phyloP scores from a whole-genome alignment of 352 stramenopile genomes.

The Blastocystis sp. region DNA sequence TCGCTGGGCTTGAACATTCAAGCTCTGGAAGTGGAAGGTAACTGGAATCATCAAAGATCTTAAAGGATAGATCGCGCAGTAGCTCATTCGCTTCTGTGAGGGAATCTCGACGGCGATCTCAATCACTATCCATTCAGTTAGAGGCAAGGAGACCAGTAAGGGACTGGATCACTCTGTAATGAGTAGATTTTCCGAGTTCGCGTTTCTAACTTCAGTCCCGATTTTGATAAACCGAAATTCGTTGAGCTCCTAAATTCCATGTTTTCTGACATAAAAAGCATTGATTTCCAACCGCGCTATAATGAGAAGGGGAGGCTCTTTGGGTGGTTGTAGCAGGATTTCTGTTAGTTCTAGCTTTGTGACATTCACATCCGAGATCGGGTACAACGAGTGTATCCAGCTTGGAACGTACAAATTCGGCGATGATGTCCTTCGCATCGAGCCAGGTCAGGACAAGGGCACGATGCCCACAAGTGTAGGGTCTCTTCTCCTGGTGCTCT shows the following conservation, averaged over 20 bases:
- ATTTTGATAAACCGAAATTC: slow-evolving; percentile 41
- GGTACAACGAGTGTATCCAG: background rate
- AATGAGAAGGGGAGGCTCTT: slow-evolving; percentile 50
- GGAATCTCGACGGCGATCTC: background rate
- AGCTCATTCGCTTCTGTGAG: background rate
- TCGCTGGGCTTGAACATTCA: background rate
- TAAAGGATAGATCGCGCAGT: background rate
- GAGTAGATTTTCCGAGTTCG: background rate
- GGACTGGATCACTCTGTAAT: background rate
- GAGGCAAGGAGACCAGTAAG: background rate
- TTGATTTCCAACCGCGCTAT: slow-evolving; percentile 57
- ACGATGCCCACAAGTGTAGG: slow-evolving; percentile 44
- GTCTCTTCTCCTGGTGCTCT: background rate
- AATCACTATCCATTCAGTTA: slow-evolving; percentile 33
- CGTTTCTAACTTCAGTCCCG: slow-evolving; percentile 49
- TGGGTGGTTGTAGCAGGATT: background rate
- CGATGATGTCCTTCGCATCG: background rate
- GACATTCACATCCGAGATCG: slow-evolving; percentile 22
- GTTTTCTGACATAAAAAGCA: slow-evolving; percentile 44
- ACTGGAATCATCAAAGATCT: background rate
- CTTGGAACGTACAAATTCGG: background rate
- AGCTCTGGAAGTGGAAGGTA: background rate
- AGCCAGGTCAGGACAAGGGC: background rate
- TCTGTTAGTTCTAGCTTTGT: background rate
- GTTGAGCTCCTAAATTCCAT: slow-evolving; percentile 25